Base-by-base conservation (phyloP, 2,329 filamentous ascomycete species). In the Alternaria angustiovoidea region DNA sequence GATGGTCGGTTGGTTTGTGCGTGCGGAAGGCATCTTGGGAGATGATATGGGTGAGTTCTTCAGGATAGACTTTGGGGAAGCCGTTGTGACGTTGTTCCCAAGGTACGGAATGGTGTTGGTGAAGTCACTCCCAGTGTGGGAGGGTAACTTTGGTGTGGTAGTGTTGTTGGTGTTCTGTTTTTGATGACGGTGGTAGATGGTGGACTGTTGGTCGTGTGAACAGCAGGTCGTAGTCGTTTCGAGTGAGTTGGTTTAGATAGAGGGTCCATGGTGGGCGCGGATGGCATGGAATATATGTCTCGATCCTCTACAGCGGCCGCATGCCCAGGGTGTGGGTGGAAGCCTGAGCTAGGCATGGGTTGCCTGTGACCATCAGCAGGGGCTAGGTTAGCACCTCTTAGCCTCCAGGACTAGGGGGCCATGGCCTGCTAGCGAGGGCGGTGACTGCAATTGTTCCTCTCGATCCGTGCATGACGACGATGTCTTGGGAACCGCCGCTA, bases 1-100 rank as follows among this genome's bases (percentile, higher is more conserved):
- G 65, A 76, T 70, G 42, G 74, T 74, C 32, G 77, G 76, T 73
- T 76, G 75, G 62, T 70, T 69, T 68, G 64, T 65, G 57, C 70
- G 70, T 38, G 74, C 42, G 51, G 73, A 75, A 61, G 73, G 72
- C 75, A 78, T 78, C 34, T 61, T 71, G 61, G 65, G 71, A 55
- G 68, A 68, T 28, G 67, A 66, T 32, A 42, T 34, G 34, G 61
- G 59, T 16, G 75, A 59, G 44, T 70, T 73, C 66, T 77, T 77
- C 53, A 77, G 61, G 42, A 76, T 77, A 60, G 75, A 72, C 12
- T 56, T 69, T 57, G 49, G 69, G 67, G 62, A 61, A 67, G 75
- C 71, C 73, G 72, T 74, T 42, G 70, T 76, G 68, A 70, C 51
- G 65, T 64, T 68, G 57, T 42, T 69, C 68, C 59, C 64, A 67